A percentile compares a stretch with the other conserved stretches of the same genome.
Evolutionary conservation across 192 early-diverging fungal species (phyloP).

Genomic region (Backusella liffmaniae): DNA sequence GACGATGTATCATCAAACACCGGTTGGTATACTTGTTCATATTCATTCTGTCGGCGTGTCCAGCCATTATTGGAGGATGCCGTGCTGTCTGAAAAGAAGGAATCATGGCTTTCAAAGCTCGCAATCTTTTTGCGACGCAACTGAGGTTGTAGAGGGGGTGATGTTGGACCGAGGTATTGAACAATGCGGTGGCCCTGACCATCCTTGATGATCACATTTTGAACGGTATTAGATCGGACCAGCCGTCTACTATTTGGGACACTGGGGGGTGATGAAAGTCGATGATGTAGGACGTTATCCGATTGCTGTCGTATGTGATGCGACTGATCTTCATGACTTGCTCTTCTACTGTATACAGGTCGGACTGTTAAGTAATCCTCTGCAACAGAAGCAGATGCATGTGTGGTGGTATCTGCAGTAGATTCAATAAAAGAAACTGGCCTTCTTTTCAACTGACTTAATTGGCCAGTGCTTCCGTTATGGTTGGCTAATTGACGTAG

Average conservation of each 20-base stretch:
- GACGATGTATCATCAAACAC: background rate
- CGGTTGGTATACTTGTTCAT: background rate
- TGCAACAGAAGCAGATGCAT: background rate
- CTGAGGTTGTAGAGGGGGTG: background rate
- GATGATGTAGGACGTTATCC: constrained; percentile 3
- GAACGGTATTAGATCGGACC: constrained; percentile 12
- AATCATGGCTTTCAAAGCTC: constrained; percentile 10
- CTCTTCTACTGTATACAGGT: constrained; percentile 15
- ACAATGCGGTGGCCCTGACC: constrained; percentile 12
- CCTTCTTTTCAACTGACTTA: background rate
- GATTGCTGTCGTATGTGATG: constrained; percentile 1
- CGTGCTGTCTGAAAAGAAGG: background rate
- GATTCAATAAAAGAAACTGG: constrained; percentile 13
- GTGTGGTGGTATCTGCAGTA: background rate
- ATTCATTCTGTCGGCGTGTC: background rate
- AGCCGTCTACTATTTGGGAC: background rate
- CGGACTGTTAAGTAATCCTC: constrained; percentile 2
- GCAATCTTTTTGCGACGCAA: background rate
- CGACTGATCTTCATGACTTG: constrained; percentile 12
- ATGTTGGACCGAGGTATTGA: constrained; percentile 6
- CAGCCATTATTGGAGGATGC: background rate
- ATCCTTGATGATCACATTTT: constrained; percentile 13
- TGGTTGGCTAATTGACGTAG: constrained; percentile 13
- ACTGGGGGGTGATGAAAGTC: background rate
- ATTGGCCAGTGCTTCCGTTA: background rate